Conservation (phyloP, 495 filamentous ascomycete species). For the Penicillium lagena region DNA sequence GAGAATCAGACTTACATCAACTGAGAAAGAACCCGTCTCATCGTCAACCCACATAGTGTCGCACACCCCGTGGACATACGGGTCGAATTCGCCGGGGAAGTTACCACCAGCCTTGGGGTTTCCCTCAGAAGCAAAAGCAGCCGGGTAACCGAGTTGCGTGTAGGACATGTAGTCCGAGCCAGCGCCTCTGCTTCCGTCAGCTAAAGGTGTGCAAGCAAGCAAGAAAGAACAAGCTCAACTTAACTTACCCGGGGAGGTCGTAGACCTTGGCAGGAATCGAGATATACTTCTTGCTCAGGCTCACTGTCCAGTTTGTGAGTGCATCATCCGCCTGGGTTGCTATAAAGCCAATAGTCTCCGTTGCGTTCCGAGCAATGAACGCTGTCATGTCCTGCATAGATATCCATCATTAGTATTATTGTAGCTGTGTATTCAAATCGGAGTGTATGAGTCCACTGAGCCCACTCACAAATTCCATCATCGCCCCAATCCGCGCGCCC, state of each 20-base stretch:
- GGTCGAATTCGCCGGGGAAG: slow-evolving; percentile 7
- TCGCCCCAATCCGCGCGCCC: slow-evolving; percentile 3
- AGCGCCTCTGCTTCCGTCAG: slow-evolving; percentile 1
- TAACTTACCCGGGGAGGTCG: slow-evolving; percentile 5
- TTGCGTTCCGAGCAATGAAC: slow-evolving; percentile 4
- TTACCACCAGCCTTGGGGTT: slow-evolving; percentile 5
- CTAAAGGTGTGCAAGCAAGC: neutral
- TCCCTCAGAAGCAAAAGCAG: slow-evolving; percentile 8
- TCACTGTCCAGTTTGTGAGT: slow-evolving; percentile 7
- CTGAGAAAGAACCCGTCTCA: slow-evolving; percentile 6
- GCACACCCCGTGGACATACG: slow-evolving; percentile 1
- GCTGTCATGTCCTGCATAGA: slow-evolving; percentile 7
- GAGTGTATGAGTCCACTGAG: too few relatives aligned
- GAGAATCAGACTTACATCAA: slow-evolving; percentile 5
- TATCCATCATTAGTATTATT: neutral
- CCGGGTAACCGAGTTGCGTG: slow-evolving; percentile 8
- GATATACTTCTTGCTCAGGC: slow-evolving; percentile 5
- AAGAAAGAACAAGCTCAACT: neutral
- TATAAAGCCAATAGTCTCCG: slow-evolving; percentile 9
- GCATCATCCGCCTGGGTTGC: slow-evolving; percentile 3
- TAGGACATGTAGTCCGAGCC: slow-evolving; percentile 11
- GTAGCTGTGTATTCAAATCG: too few relatives aligned
- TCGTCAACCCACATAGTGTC: slow-evolving; percentile 9
- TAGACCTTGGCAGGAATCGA: slow-evolving; percentile 5
- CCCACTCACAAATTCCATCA: slow-evolving; percentile 10